These are phyloP conservation scores for Plicaturopsis crispa DNA, from an alignment of 768 basidiomycete species.

Conservation along the genomic window DNA sequence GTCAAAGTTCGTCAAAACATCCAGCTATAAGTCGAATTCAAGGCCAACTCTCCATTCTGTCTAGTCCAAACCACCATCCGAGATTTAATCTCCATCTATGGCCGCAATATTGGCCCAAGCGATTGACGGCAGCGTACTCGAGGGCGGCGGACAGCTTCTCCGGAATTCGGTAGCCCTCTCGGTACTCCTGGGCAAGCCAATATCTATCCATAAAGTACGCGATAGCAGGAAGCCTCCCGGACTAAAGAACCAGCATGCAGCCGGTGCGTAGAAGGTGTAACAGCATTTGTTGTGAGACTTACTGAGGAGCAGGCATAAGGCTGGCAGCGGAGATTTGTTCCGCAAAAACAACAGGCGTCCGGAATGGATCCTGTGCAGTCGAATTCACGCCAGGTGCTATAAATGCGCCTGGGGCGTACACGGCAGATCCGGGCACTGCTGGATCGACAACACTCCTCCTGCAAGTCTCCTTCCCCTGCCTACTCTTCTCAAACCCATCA, in stretches of 20 bases:
- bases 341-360: conserved; percentile 47
- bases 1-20: too few relatives aligned
- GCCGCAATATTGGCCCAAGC: neutral
- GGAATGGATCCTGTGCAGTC: conserved; percentile 43
- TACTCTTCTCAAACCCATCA: conserved; percentile 42
- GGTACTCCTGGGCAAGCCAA: conserved; percentile 52
- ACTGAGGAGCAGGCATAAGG: conserved; percentile 41
- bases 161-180: conserved; percentile 63
- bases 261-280: conserved; percentile 35
- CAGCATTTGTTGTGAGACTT: neutral
- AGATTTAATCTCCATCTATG: neutral
- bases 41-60: too few relatives aligned
- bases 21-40: too few relatives aligned
- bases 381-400: conserved; percentile 47
- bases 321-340: conserved; percentile 56
- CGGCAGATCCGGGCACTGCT: conserved; percentile 48
- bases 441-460: conserved; percentile 66
- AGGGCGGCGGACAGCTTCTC: conserved; percentile 68
- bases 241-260: conserved; percentile 65
- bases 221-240: conserved; percentile 52
- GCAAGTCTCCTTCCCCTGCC: conserved; percentile 63
- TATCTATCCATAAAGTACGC: conserved; percentile 57
- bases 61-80: too few relatives aligned
- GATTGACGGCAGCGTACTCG: conserved; percentile 29
- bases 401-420: conserved; percentile 34